These are phyloP conservation scores for Aspergillus campestris DNA, from an alignment of 495 filamentous ascomycete species.

Conservation along the genomic window DNA sequence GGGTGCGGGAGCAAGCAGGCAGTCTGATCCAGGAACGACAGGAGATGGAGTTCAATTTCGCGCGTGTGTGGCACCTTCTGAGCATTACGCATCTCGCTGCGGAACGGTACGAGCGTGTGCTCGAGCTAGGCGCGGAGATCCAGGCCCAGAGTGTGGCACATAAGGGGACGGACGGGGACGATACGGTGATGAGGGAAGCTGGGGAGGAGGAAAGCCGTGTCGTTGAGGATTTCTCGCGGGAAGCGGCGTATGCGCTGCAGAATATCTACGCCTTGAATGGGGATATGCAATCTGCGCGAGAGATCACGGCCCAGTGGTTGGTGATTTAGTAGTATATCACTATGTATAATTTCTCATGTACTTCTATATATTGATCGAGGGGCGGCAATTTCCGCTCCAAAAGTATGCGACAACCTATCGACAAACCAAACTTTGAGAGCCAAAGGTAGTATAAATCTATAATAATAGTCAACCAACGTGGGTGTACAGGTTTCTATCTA, in stretches of 20 bases:
- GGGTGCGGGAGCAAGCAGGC: slow-evolving; percentile 33
- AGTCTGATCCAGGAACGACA: slow-evolving; percentile 46
- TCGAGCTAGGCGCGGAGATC: slow-evolving; percentile 38
- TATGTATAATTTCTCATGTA: too few relatives aligned
- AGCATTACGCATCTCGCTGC: slow-evolving; percentile 71
- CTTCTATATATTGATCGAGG: too few relatives aligned
- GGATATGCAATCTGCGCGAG: slow-evolving; percentile 45
- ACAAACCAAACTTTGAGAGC: too few relatives aligned
- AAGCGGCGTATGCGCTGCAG: slow-evolving; percentile 73
- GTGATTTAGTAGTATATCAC: slow-evolving; percentile 20
- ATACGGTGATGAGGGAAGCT: slow-evolving; percentile 24
- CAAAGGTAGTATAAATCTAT: too few relatives aligned
- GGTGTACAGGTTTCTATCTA: too few relatives aligned
- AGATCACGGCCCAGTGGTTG: slow-evolving; percentile 51
- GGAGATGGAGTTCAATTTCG: slow-evolving; percentile 89
- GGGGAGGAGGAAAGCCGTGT: slow-evolving; percentile 10
- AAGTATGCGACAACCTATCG: too few relatives aligned
- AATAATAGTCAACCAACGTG: too few relatives aligned
- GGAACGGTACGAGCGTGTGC: slow-evolving; percentile 59
- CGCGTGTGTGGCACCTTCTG: slow-evolving; percentile 69
- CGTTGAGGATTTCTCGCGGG: slow-evolving; percentile 55
- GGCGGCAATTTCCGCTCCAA: too few relatives aligned
- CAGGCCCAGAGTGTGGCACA: slow-evolving; percentile 15
- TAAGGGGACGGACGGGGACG: slow-evolving; percentile 2
- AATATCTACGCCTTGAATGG: slow-evolving; percentile 57